A percentile compares a stretch with the other conserved stretches of the same genome.
Evolutionary conservation across 495 filamentous ascomycete species (phyloP).

Genomic region (Melanomma pulvis-pyrius): DNA sequence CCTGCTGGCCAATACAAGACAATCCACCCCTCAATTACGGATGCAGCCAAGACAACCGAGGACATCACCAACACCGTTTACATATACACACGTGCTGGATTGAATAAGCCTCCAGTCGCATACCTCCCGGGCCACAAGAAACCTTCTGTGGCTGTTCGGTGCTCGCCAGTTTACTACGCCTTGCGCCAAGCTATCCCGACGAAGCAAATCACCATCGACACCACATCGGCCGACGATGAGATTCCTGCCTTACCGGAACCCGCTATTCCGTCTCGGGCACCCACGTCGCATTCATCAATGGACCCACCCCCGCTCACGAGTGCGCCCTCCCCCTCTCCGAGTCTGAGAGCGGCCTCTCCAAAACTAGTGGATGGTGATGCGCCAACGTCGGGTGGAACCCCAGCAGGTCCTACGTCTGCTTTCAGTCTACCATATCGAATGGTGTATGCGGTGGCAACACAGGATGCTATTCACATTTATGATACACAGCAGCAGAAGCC

Average conservation of each 20-base stretch:
- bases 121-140: conserved; percentile 98
- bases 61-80: conserved; percentile 97
- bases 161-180: conserved; percentile 87
- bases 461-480: conserved; percentile 94
- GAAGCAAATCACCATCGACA: conserved; percentile 91
- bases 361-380: conserved; percentile 59
- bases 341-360: conserved; percentile 53
- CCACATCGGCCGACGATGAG: conserved; percentile 79
- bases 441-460: conserved; percentile 95
- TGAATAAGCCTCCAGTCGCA: conserved; percentile 97
- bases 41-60: conserved; percentile 71
- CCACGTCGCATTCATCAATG: conserved; percentile 66
- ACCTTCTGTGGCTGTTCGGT: conserved; percentile 92
- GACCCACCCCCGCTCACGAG: conserved; percentile 75
- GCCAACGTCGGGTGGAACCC: conserved; percentile 58
- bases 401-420: conserved; percentile 53
- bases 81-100: conserved; percentile 93
- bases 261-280: conserved; percentile 60
- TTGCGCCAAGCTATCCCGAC: conserved; percentile 66
- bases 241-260: conserved; percentile 85
- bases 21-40: conserved; percentile 65
- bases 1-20: conserved; percentile 95
- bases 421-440: conserved; percentile 91
- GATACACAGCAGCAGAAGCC: conserved; percentile 97
- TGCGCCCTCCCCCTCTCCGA: conserved; percentile 49